Evolutionary conservation across 2,329 filamentous ascomycete species (phyloP).

Genomic region (Boeremia lycopersici): DNA sequence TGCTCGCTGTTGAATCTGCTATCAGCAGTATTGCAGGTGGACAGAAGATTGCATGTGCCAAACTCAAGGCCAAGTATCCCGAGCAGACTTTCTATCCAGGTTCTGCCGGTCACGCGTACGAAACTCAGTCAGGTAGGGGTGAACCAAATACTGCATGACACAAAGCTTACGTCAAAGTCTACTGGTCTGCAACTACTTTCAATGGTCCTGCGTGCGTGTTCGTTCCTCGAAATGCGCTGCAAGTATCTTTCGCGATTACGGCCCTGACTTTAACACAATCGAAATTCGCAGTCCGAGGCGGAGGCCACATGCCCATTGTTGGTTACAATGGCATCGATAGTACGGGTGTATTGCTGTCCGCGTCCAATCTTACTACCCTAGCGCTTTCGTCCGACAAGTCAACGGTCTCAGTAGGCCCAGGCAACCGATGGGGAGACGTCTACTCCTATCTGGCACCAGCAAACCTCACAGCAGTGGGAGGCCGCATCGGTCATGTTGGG

Average conservation of each 20-base stretch:
- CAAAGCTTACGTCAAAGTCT: slow-evolving; percentile 1
- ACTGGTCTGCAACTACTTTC: slow-evolving; percentile 19
- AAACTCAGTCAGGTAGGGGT: slow-evolving; percentile 9
- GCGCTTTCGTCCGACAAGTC: slow-evolving; percentile 30
- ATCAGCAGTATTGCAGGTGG: not conserved
- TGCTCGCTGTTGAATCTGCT: not conserved
- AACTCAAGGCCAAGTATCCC: slow-evolving; percentile 4
- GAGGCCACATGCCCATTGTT: slow-evolving; percentile 33
- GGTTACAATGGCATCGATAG: slow-evolving; percentile 23
- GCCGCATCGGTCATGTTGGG: slow-evolving; percentile 37
- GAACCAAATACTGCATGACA: not conserved
- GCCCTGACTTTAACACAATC: slow-evolving; percentile 18
- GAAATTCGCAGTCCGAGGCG: slow-evolving; percentile 29
- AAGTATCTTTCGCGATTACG: slow-evolving; percentile 26
- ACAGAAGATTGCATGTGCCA: slow-evolving; percentile 4
- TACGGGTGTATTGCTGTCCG: slow-evolving; percentile 25
- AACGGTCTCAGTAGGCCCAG: slow-evolving; percentile 34
- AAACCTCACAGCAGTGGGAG: slow-evolving; percentile 34
- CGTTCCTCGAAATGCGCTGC: slow-evolving; percentile 22
- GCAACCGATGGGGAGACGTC: slow-evolving; percentile 39
- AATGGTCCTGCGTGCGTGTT: slow-evolving; percentile 30
- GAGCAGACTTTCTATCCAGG: slow-evolving; percentile 12
- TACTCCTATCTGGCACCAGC: slow-evolving; percentile 31
- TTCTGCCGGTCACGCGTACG: slow-evolving; percentile 6
- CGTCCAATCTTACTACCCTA: slow-evolving; percentile 27